These are phyloP conservation scores for Mycena citricolor DNA, from an alignment of 1,284 basidiomycete genomes.

Conservation along the genomic window DNA sequence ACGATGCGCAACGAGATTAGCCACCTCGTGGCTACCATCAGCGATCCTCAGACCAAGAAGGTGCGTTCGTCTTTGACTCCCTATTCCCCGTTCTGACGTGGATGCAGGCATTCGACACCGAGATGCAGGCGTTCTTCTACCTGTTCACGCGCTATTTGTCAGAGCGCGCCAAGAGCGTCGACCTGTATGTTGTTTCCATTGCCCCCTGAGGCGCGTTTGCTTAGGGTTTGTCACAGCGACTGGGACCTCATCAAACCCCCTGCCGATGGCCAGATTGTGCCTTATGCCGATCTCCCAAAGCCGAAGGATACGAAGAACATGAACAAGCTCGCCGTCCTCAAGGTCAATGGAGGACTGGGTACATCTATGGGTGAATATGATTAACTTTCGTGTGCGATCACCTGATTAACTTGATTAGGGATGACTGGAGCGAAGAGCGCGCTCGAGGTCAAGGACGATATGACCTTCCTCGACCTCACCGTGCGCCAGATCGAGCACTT, in stretches of 20 bases:
- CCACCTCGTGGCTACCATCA: slow-evolving; percentile 83
- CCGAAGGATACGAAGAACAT: slow-evolving; percentile 71
- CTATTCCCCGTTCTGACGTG: slow-evolving; percentile 16
- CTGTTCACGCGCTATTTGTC: slow-evolving; percentile 98
- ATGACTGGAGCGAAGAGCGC: slow-evolving; percentile 95
- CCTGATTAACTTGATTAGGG: slow-evolving; percentile 42
- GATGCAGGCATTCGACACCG: slow-evolving; percentile 90
- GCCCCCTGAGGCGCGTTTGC: slow-evolving; percentile 6
- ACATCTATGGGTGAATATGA: slow-evolving; percentile 83
- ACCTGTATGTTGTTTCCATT: slow-evolving; percentile 65
- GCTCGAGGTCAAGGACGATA: slow-evolving; percentile 93
- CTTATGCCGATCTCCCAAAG: slow-evolving; percentile 75
- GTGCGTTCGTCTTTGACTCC: slow-evolving; percentile 39
- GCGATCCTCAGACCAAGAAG: slow-evolving; percentile 80
- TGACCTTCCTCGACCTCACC: slow-evolving; percentile 98
- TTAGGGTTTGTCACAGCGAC: slow-evolving; percentile 53
- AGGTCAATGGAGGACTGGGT: slow-evolving; percentile 99
- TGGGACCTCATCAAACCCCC: slow-evolving; percentile 99
- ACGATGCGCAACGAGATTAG: slow-evolving; percentile 99
- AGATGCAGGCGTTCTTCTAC: slow-evolving; percentile 99
- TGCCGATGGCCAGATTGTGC: slow-evolving; percentile 88
- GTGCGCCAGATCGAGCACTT: slow-evolving; percentile 96
- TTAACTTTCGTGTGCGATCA: background rate
- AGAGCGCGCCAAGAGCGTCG: slow-evolving; percentile 92
- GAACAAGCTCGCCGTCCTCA: slow-evolving; percentile 96